Base-by-base conservation (phyloP, 192 early-diverging fungal genomes). In the Entophlyctis helioformis region DNA sequence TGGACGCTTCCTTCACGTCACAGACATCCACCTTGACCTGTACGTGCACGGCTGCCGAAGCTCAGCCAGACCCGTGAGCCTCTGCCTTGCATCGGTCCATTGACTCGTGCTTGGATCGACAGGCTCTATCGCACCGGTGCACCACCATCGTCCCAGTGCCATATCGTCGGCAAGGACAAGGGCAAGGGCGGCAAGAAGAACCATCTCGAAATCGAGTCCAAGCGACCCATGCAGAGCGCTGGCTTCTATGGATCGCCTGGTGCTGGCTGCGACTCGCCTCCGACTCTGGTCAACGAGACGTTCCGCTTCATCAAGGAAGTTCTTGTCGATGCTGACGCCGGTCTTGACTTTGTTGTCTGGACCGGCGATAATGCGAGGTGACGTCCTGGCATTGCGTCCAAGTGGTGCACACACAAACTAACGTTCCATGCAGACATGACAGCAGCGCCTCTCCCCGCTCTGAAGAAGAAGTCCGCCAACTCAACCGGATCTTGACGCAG, bases 331-430 rank as follows among this genome's bases (percentile, higher is more conserved):
- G 44, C 10, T 29, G 34, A 50, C 27, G 18, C 13, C 1, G 46
- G 44, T 10, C 21, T 54, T 12, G 49, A 60, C 6, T 57, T 65
- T 41, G 54, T 65, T 5, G 24, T 65, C 23, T 60, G 57, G 57
- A 65, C 63, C 0, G 63, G 63, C 29, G 63, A 65, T 27, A 53
- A 46, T 24, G 63, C 63, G 13, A 19, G 61, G 53, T 54, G 10
- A 16, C 13, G 20, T 16, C 7, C 18, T 10, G 19, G 13, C 25
- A 12, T 9, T 33, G 23, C 19, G 11, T 12, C 13, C 0, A 12
- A 15, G 9, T 11, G 33, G 33, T 11, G 9, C 15, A 49, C 16
- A 15, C 43, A 32, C 7, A 8, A 9, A n/a, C n/a, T n/a, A n/a
- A n/a, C n/a, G n/a, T n/a, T 49, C 13, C 1, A 11, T 45, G 21